These are phyloP conservation scores for Neurospora sp. DNA, from an alignment of 495 filamentous ascomycete species.

Conservation along the genomic window DNA sequence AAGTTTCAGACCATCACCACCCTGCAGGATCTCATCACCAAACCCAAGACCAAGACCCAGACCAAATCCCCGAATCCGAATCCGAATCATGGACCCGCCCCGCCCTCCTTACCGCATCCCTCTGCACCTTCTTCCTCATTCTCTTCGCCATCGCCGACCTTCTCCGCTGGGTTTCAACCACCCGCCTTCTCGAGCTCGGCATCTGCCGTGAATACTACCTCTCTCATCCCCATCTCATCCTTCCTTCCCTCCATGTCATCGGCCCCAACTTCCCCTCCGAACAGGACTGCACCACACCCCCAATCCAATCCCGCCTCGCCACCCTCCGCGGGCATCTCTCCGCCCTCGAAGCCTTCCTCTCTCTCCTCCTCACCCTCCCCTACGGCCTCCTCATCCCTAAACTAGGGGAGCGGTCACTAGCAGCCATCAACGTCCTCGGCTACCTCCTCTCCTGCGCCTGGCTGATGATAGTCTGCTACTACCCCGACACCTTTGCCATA, in stretches of 20 bases:
- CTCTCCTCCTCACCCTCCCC: neutral
- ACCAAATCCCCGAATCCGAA: neutral
- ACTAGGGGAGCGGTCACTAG: neutral
- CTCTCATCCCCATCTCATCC: neutral
- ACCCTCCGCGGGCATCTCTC: neutral
- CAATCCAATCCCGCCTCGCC: neutral
- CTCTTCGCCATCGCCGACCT: neutral
- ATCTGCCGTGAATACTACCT: neutral
- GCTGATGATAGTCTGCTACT: neutral
- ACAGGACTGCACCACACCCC: neutral
- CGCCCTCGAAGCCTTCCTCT: neutral
- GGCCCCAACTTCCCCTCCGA: no score
- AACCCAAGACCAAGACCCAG: neutral
- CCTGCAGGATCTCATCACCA: neutral
- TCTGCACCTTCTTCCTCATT: neutral
- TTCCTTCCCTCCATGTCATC: no score
- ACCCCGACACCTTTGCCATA: neutral
- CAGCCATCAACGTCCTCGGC: neutral
- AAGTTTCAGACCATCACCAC: neutral
- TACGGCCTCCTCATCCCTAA: neutral
- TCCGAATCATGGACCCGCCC: neutral
- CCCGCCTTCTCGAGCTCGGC: neutral
- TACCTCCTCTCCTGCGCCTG: neutral
- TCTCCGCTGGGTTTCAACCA: neutral
- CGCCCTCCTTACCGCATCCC: neutral